These are phyloP conservation scores for Penicillium bialowiezense DNA, from an alignment of 495 filamentous ascomycete genomes.

Conservation along the genomic window DNA sequence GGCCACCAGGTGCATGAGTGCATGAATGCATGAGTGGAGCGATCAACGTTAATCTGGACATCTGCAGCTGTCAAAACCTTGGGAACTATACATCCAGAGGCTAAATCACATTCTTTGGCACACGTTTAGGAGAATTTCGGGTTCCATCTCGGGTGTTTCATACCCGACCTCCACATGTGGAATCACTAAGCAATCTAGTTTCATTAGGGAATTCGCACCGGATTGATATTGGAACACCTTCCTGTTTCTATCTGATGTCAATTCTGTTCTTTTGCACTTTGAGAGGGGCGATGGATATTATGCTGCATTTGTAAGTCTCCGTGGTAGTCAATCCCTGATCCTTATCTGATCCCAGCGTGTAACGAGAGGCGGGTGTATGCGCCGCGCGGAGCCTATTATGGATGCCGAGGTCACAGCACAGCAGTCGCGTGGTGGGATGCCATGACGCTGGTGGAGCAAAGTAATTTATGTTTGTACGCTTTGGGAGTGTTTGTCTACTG, in stretches of 20 bases:
- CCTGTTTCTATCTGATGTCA: background rate
- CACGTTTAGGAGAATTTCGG: background rate
- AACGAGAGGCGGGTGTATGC: constrained; percentile 3
- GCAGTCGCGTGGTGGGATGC: background rate
- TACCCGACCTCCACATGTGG: background rate
- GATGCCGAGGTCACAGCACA: constrained; percentile 4
- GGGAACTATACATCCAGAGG: background rate
- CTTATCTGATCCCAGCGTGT: constrained; percentile 5
- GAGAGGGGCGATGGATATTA: no score
- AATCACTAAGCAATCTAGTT: background rate
- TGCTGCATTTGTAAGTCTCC: no score
- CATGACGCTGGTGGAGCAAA: background rate
- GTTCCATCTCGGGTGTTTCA: background rate
- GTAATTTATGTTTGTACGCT: background rate
- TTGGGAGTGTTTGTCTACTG: no score
- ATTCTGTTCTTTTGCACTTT: background rate
- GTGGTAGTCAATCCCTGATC: no score
- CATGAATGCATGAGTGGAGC: background rate
- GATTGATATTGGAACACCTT: background rate
- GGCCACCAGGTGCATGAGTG: background rate
- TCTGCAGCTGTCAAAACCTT: background rate
- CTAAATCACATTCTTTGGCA: background rate
- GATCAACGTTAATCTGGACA: background rate
- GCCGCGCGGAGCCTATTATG: background rate
- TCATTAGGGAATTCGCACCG: background rate